These are phyloP conservation scores for Grifola frondosa DNA, from an alignment of 1,284 basidiomycete species.

Conservation along the genomic window DNA sequence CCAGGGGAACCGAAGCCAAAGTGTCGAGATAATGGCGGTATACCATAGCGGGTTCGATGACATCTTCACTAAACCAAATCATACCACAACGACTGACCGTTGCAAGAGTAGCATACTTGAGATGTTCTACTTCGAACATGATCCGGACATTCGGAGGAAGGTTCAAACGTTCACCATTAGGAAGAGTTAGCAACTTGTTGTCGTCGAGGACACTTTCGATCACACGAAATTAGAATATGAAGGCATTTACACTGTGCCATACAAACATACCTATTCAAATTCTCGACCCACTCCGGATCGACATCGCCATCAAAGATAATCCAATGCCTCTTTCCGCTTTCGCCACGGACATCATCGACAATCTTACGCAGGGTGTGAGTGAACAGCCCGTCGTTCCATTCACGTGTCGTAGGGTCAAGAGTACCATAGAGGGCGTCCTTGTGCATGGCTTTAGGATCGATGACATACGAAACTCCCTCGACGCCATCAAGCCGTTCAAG, in stretches of 20 bases:
- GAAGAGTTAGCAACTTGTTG: conserved; percentile 96
- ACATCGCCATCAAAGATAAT: conserved; percentile 99
- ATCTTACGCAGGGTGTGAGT: conserved; percentile 98
- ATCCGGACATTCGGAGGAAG: conserved; percentile 96
- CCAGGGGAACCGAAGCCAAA: conserved; percentile 77
- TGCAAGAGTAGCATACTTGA: conserved; percentile 95
- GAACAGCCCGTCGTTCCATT: conserved; percentile 99
- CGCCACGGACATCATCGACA: conserved; percentile 97
- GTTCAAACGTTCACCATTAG: conserved; percentile 98
- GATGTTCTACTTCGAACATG: conserved; percentile 99
- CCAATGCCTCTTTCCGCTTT: conserved; percentile 97
- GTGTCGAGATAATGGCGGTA: conserved; percentile 87
- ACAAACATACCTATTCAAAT: conserved; percentile 85
- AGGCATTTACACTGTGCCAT: conserved; percentile 2
- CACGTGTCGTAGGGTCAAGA: conserved; percentile 94
- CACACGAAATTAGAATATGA: conserved; percentile 8
- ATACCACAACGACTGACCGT: conserved; percentile 99
- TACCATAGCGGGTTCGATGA: conserved; percentile 90
- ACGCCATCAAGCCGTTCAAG: conserved; percentile 89
- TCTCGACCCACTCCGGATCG: conserved; percentile 99
- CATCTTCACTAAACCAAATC: conserved; percentile 99
- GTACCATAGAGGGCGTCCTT: conserved; percentile 99
- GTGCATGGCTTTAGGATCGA: conserved; percentile 99
- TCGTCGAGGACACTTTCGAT: conserved; percentile 89
- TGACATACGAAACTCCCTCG: conserved; percentile 94